A percentile compares a stretch with the other conserved stretches of the same genome.
These are phyloP conservation scores for Straminergon stramineum DNA, from an alignment of 225 moss, liverwort and hornwort genomes.

Conservation along the genomic window DNA sequence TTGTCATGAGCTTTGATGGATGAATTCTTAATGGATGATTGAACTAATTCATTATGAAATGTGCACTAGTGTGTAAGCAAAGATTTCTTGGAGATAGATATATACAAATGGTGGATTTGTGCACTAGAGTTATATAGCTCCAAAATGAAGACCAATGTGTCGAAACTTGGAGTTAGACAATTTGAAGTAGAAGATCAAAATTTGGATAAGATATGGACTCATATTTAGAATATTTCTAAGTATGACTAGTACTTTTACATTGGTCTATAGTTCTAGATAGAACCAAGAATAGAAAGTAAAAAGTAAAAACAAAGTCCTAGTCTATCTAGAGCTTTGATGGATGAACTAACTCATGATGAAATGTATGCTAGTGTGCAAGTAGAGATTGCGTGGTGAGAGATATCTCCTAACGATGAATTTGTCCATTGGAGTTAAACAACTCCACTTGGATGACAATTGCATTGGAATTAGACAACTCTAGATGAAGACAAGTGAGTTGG, in stretches of 20 bases:
- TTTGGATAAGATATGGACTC: not conserved
- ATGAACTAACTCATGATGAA: too few species aligned
- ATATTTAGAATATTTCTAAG: not conserved
- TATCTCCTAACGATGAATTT: not conserved
- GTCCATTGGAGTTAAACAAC: accelerated
- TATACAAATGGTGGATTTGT: not conserved
- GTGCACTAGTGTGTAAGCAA: accelerated
- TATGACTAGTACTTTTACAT: not conserved
- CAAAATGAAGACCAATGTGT: accelerated
- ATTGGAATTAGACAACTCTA: not conserved
- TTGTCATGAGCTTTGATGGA: not conserved
- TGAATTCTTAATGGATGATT: too few species aligned
- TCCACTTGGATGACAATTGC: not conserved
- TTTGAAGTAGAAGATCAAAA: accelerated
- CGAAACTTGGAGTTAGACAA: not conserved
- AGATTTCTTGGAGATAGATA: not conserved
- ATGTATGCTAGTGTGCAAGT: too few species aligned
- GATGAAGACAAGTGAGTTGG: not conserved
- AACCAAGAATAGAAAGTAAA: not conserved
- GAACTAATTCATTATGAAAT: not conserved
- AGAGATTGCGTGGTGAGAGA: too few species aligned
- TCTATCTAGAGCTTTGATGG: too few species aligned
- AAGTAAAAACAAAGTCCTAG: not conserved
- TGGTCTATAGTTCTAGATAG: not conserved
- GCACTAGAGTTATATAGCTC: not conserved